A percentile compares a stretch with the other conserved stretches of the same genome.
Evolutionary conservation across 352 stramenopile genomes (phyloP).

Genomic region (Pythium chondricola): DNA sequence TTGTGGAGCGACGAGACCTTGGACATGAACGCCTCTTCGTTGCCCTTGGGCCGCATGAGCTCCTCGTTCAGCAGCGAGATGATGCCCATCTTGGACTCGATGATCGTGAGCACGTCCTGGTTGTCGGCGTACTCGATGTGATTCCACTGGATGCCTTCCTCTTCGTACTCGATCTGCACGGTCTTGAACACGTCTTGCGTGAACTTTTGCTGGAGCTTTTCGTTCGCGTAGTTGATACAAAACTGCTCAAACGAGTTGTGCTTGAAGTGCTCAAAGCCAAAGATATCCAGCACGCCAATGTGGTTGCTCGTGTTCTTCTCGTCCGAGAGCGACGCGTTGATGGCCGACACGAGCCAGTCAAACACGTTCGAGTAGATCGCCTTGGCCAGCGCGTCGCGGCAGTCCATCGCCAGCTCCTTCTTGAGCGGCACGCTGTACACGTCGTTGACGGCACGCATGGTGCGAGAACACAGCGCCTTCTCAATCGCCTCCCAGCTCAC

Average conservation of each 20-base stretch:
- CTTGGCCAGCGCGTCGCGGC: slow-evolving; percentile 90
- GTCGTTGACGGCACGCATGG: slow-evolving; percentile 73
- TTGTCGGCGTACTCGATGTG: slow-evolving; percentile 91
- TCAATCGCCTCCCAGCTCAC: slow-evolving; percentile 87
- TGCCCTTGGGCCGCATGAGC: slow-evolving; percentile 83
- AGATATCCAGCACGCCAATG: slow-evolving; percentile 98
- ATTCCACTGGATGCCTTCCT: slow-evolving; percentile 89
- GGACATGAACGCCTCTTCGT: slow-evolving; percentile 80
- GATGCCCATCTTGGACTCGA: slow-evolving; percentile 86
- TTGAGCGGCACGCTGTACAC: slow-evolving; percentile 41
- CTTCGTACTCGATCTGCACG: slow-evolving; percentile 95
- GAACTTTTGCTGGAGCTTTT: slow-evolving; percentile 85
- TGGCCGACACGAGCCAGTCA: slow-evolving; percentile 85
- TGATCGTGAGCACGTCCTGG: slow-evolving; percentile 81
- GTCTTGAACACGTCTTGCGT: slow-evolving; percentile 89
- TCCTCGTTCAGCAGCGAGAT: slow-evolving; percentile 90
- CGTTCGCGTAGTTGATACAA: slow-evolving; percentile 81
- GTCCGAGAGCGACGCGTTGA: slow-evolving; percentile 88
- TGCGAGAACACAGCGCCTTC: slow-evolving; percentile 88
- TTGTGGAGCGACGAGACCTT: slow-evolving; percentile 82
- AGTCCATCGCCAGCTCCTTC: slow-evolving; percentile 71
- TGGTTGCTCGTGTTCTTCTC: slow-evolving; percentile 78
- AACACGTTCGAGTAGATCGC: slow-evolving; percentile 93
- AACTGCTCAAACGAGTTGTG: slow-evolving; percentile 89
- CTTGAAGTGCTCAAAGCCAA: slow-evolving; percentile 98